A percentile compares a stretch with the other conserved stretches of the same genome.
These are phyloP conservation scores for Aspergillus ochraceus DNA, from an alignment of 2,329 filamentous ascomycete genomes.

Conservation along the genomic window DNA sequence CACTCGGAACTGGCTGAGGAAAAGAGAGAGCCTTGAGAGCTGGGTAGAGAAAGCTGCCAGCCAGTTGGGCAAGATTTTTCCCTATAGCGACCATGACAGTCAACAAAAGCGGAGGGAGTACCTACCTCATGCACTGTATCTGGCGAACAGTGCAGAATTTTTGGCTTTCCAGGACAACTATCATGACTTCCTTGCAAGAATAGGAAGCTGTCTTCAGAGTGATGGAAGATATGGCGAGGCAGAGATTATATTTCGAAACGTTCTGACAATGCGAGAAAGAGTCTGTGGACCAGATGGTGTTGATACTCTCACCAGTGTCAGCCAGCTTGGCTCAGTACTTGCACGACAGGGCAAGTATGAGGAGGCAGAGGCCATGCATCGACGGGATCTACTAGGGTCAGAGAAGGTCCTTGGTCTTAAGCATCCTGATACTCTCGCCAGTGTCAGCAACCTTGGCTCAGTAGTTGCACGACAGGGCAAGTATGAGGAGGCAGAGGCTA, in stretches of 20 bases:
- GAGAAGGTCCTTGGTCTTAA: background rate
- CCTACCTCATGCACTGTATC: conserved; percentile 20
- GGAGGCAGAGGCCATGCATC: no score
- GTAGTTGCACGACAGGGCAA: no score
- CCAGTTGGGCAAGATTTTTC: conserved; percentile 13
- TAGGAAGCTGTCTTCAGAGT: conserved; percentile 9
- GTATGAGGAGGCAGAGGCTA: no score
- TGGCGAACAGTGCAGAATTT: conserved; percentile 4
- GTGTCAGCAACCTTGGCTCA: no score
- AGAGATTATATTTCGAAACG: background rate
- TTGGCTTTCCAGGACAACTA: background rate
- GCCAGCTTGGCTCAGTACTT: no score
- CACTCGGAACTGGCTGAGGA: conserved; percentile 27
- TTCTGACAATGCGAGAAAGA: no score
- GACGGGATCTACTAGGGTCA: background rate
- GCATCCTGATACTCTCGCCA: no score
- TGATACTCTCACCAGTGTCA: no score
- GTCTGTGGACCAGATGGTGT: no score
- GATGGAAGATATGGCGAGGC: conserved; percentile 18
- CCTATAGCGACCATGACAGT: conserved; percentile 7
- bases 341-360: no score
- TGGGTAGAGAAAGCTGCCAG: conserved; percentile 1
- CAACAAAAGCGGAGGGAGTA: conserved; percentile 17
- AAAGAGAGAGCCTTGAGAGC: background rate
- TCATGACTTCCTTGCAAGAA: background rate